These are phyloP conservation scores for Nymphaea colorata DNA, from an alignment of 164 flowering plant species.

Conservation along the genomic window DNA sequence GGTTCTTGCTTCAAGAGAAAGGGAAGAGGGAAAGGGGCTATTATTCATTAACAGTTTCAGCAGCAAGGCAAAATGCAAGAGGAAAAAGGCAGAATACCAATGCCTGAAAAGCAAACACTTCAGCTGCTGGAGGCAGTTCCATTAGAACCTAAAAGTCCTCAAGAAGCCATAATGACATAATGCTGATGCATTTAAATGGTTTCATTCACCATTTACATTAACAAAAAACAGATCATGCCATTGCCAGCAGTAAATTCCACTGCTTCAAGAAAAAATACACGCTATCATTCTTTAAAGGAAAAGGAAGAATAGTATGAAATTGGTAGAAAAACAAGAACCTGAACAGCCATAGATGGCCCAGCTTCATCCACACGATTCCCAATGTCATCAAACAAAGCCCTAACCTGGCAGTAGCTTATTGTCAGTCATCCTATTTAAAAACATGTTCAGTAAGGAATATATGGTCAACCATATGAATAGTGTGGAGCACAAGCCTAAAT, in stretches of 20 bases:
- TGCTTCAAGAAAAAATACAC: background rate
- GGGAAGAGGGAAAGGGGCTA: background rate
- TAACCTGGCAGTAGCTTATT: constrained; percentile 34
- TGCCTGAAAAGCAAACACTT: background rate
- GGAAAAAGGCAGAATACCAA: too few relatives aligned
- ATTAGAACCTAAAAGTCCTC: background rate
- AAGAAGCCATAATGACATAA: too few relatives aligned
- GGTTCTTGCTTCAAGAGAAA: background rate
- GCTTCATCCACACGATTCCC: constrained; percentile 68
- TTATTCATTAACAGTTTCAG: background rate
- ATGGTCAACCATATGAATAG: background rate
- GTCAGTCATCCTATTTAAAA: background rate
- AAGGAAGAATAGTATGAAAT: background rate
- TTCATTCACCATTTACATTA: background rate
- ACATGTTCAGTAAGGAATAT: background rate
- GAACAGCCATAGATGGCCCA: constrained; percentile 84
- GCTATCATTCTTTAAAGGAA: background rate
- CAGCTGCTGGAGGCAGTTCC: background rate
- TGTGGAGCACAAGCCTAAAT: background rate
- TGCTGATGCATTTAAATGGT: too few relatives aligned
- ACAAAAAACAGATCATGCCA: background rate
- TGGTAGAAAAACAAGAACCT: constrained; percentile 30
- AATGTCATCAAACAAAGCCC: constrained; percentile 81
- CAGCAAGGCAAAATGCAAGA: background rate
- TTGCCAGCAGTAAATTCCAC: background rate